Percentiles rank a stretch among this genome's conserved stretches.
Evolutionary conservation across 2,329 filamentous ascomycete species (phyloP).

Genomic region (Didymella lethalis): DNA sequence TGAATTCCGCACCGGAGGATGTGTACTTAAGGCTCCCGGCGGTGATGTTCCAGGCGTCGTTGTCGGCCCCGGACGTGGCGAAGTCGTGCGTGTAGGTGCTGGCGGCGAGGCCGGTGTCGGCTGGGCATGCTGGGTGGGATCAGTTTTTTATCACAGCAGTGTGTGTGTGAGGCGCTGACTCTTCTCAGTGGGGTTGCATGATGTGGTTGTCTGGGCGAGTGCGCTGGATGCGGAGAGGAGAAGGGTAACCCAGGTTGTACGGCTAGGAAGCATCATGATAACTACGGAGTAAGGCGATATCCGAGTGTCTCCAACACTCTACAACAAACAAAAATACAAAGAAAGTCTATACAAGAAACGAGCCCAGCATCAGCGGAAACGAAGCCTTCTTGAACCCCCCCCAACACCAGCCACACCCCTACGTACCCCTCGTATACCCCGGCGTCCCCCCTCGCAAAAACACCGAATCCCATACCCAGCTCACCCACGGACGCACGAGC

Average conservation of each 20-base stretch:
- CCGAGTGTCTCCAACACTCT: background rate
- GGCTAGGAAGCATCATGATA: background rate
- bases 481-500: background rate
- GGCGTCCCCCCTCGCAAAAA: too few relatives aligned
- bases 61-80: slow-evolving; percentile 36
- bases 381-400: too few relatives aligned
- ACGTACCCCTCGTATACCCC: too few relatives aligned
- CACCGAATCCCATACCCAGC: background rate
- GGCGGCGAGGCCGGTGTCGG: slow-evolving; percentile 48
- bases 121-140: slow-evolving; percentile 43
- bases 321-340: background rate
- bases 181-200: slow-evolving; percentile 52
- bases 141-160: background rate
- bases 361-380: too few relatives aligned
- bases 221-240: slow-evolving; percentile 18
- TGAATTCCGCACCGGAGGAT: slow-evolving; percentile 56
- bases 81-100: slow-evolving; percentile 53
- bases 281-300: background rate
- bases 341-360: too few relatives aligned
- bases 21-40: slow-evolving; percentile 51
- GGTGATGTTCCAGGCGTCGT: slow-evolving; percentile 38
- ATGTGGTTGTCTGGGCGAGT: slow-evolving; percentile 52
- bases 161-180: slow-evolving; percentile 5
- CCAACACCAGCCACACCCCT: too few relatives aligned
- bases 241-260: slow-evolving; percentile 10